Percentiles rank a stretch among this genome's conserved stretches.
These are phyloP conservation scores for Apiospora pterosperma DNA, from an alignment of 2,329 filamentous ascomycete genomes.

Conservation along the genomic window DNA sequence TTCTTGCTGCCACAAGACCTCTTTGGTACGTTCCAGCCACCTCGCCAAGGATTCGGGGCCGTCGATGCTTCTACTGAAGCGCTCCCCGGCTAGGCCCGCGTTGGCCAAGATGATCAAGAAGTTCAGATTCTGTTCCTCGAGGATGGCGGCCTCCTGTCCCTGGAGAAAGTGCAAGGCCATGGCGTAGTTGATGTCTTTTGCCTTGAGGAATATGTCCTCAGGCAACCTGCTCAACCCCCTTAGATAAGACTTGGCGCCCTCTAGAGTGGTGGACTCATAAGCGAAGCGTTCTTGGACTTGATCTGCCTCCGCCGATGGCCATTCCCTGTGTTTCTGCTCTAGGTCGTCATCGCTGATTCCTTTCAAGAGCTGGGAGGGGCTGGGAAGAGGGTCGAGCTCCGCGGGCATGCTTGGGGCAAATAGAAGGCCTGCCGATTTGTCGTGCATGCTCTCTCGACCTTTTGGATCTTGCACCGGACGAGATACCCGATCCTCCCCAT, in stretches of 20 bases:
- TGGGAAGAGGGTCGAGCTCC: neutral
- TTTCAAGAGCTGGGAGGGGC: neutral
- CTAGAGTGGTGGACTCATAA: neutral
- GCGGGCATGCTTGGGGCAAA: neutral
- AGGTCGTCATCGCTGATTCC: neutral
- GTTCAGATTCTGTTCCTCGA: neutral
- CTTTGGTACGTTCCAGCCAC: neutral
- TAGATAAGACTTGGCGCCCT: neutral
- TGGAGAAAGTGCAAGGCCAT: neutral
- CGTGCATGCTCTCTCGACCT: neutral
- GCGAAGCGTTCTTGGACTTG: neutral
- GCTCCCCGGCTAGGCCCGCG: neutral
- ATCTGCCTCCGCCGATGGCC: neutral
- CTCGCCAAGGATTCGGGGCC: neutral
- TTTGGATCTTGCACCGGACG: neutral
- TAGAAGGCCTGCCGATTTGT: neutral
- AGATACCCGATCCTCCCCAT: neutral
- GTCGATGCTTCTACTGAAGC: neutral
- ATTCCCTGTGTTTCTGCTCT: neutral
- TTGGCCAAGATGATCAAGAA: neutral
- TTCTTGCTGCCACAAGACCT: neutral
- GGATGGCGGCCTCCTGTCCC: neutral
- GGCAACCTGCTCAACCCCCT: neutral
- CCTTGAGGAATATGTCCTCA: neutral
- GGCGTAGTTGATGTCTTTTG: neutral